Evolutionary conservation across 176 grass and related monocot species (phyloP), one percentile per base, ranked within the genome.

Genomic region (Cymbopogon citratus): DNA sequence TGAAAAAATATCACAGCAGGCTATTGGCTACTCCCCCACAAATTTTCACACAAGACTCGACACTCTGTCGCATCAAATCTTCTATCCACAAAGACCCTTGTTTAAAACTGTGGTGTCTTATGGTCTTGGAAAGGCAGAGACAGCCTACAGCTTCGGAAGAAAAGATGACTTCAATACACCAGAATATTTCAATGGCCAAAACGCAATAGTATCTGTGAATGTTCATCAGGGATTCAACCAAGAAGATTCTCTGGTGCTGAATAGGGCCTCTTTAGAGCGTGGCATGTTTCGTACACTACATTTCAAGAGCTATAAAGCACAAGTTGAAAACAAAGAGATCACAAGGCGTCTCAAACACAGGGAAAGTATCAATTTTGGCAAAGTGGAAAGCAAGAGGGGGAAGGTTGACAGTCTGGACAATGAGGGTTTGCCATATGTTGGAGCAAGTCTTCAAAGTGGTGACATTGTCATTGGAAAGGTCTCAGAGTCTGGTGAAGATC

Each of bases 221-320:
- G 74, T 97, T 86, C 92, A 97, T 87, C 87, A 94, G 67, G 94
- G 91, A 63, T 97, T 89, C 85, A 97, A 94, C 60, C 92, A 97
- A 84, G 94, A 97, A 87, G 90, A 97, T 83, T 94, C 94, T 28
- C 81, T 97, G 29, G 91, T 97, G 39, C 74, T 97, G 85, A 97
- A 97, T 84, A 94, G 80, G 77, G 57, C 94, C 66, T 97, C 94
- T 66, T 59, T 97, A 74, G 94, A 97, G 61, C 87, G 94, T 63
- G 91, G 94, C 54, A 85, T 97, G 94, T 97, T 94, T 41, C 71
- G 89, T 12, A 94, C 89, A 9, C 71, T 88, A 35, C 94, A 97
- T 71, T 86, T 94, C 51, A 94, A 84, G 77, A 94, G 72, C 76
- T 94, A 97, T 75, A 97, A 90, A 92, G 80, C 89, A 68, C 87